These are phyloP conservation scores for Zygoascus bituminiphila DNA, from an alignment of 805 yeast species.

Conservation along the genomic window DNA sequence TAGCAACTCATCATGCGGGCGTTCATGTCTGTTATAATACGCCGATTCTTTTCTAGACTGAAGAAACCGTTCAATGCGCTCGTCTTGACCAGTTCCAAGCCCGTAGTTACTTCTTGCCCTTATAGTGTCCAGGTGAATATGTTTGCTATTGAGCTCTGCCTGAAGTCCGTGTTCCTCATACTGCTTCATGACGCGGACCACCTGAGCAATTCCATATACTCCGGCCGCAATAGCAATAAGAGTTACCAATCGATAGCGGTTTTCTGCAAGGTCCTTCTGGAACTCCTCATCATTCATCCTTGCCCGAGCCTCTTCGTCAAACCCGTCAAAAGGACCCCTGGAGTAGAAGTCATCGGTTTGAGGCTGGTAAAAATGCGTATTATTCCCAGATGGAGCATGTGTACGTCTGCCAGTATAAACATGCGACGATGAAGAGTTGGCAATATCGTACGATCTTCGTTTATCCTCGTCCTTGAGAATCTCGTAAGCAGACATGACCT, in stretches of 20 bases:
- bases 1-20: not conserved
- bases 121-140: slow-evolving; percentile 28
- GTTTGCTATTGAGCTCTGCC: slow-evolving; percentile 31
- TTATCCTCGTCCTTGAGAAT: slow-evolving; percentile 40
- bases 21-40: slow-evolving; percentile 14
- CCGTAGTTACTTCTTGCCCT: slow-evolving; percentile 44
- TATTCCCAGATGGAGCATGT: not conserved
- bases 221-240: slow-evolving; percentile 35
- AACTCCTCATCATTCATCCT: slow-evolving; percentile 26
- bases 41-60: slow-evolving; percentile 24
- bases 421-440: not conserved
- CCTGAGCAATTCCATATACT: slow-evolving; percentile 32
- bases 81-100: slow-evolving; percentile 39
- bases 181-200: slow-evolving; percentile 27
- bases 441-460: slow-evolving; percentile 38
- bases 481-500: slow-evolving; percentile 51
- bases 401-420: not conserved
- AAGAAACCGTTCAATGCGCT: slow-evolving; percentile 48
- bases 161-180: slow-evolving; percentile 19
- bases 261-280: slow-evolving; percentile 31
- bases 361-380: slow-evolving; percentile 23
- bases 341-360: slow-evolving; percentile 37
- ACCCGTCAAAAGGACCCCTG: slow-evolving; percentile 61
- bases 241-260: slow-evolving; percentile 37
- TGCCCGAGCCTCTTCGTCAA: slow-evolving; percentile 36